Evolutionary conservation across 2,329 filamentous ascomycete species (phyloP).

Genomic region (Colletotrichum destructivum): DNA sequence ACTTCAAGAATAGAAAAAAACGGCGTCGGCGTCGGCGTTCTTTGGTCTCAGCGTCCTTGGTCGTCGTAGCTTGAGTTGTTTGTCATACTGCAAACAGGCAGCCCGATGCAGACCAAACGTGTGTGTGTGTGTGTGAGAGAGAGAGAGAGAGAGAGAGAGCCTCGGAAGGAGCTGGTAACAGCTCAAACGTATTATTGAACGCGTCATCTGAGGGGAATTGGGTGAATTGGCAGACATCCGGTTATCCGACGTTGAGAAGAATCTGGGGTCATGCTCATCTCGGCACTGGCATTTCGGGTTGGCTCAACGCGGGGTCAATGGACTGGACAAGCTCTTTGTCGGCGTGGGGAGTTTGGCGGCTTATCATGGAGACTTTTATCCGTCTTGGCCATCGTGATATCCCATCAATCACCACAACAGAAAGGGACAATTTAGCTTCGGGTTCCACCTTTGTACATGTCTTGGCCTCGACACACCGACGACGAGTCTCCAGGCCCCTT

Average conservation of each 20-base stretch:
- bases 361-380: constrained; percentile 3
- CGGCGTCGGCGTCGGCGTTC: no score
- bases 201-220: not conserved
- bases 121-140: no score
- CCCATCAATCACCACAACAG: not conserved
- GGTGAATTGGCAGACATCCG: not conserved
- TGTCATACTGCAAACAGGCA: no score
- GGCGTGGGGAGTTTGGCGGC: not conserved
- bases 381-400: constrained; percentile 2
- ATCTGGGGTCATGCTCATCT: not conserved
- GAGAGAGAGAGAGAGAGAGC: no score
- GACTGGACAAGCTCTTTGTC: not conserved
- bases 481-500: no score
- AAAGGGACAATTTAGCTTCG: not conserved
- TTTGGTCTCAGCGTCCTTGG: no score
- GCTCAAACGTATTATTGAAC: not conserved
- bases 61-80: no score
- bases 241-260: not conserved
- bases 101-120: no score
- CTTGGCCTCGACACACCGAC: not conserved
- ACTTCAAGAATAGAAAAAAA: no score
- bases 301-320: not conserved
- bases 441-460: not conserved
- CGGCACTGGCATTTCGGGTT: not conserved
- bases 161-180: no score